These are phyloP conservation scores for Penicillium nucicola DNA, from an alignment of 495 filamentous ascomycete species.

Conservation along the genomic window DNA sequence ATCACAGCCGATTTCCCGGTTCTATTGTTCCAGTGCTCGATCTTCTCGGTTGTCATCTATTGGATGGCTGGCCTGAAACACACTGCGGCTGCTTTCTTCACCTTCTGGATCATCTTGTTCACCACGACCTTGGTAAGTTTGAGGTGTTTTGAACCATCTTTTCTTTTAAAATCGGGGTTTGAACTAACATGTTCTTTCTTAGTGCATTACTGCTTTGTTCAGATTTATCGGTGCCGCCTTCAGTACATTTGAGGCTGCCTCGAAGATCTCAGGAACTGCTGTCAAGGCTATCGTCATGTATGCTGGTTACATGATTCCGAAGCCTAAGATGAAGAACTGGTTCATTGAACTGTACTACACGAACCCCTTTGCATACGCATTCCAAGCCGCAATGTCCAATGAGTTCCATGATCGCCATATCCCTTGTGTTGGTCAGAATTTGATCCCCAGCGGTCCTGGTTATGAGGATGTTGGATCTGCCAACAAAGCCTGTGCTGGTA, in stretches of 20 bases:
- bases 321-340: conserved; percentile 67
- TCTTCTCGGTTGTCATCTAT: conserved; percentile 70
- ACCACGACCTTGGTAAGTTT: conserved; percentile 24
- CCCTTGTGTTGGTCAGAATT: conserved; percentile 43
- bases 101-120: conserved; percentile 44
- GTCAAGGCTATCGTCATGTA: conserved; percentile 52
- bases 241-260: conserved; percentile 47
- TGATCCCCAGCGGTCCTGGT: conserved; percentile 35
- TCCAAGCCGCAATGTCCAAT: conserved; percentile 62
- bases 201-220: conserved; percentile 49
- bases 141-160: too few species aligned
- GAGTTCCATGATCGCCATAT: conserved; percentile 59
- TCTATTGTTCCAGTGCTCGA: conserved; percentile 54
- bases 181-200: conserved; percentile 1
- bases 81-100: conserved; percentile 51
- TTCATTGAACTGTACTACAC: conserved; percentile 69
- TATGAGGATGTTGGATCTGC: conserved; percentile 22
- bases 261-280: conserved; percentile 48
- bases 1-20: conserved; percentile 68
- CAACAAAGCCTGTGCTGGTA: conserved; percentile 49
- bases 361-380: conserved; percentile 70
- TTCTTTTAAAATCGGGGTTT: not conserved
- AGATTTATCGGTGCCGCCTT: conserved; percentile 46
- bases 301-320: conserved; percentile 57
- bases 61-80: conserved; percentile 59